Percentiles rank a stretch among this genome's conserved stretches.
Evolutionary conservation across 176 grass and related monocot species (phyloP).

Genomic region (bread wheat (Triticum aestivum)): DNA sequence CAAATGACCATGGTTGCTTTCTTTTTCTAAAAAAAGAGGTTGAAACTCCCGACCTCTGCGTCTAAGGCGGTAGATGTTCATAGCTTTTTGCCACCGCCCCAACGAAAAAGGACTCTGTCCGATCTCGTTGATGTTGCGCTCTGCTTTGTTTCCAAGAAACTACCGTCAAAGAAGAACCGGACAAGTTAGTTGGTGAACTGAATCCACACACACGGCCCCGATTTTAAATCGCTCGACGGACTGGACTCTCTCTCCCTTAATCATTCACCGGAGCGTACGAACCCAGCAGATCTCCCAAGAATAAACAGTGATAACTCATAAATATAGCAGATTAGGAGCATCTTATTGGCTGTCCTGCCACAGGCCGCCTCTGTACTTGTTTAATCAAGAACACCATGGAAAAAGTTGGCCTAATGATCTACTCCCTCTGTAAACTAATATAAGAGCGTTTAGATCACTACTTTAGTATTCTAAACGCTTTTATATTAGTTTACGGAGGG

Average conservation of each 20-base stretch:
- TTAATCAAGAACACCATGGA: slow-evolving; percentile 40
- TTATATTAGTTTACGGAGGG: too few relatives aligned
- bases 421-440: too few relatives aligned
- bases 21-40: too few relatives aligned
- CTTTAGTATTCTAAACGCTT: too few relatives aligned
- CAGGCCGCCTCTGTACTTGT: slow-evolving; percentile 41
- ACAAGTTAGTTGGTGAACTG: slow-evolving; percentile 34
- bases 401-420: slow-evolving; percentile 21
- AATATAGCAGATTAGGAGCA: slow-evolving; percentile 40
- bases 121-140: background rate
- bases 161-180: slow-evolving; percentile 25
- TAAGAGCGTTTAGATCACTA: too few relatives aligned
- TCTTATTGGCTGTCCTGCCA: slow-evolving; percentile 35
- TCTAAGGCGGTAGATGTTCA: too few relatives aligned
- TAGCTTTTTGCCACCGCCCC: background rate
- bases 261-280: slow-evolving; percentile 36
- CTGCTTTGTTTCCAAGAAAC: slow-evolving; percentile 1
- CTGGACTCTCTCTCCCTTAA: slow-evolving; percentile 21
- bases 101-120: background rate
- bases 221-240: slow-evolving; percentile 25
- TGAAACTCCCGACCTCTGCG: too few relatives aligned
- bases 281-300: slow-evolving; percentile 43
- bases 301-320: slow-evolving; percentile 38
- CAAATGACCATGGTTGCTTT: too few relatives aligned
- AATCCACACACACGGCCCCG: slow-evolving; percentile 41